Base-by-base conservation (phyloP, 2,329 filamentous ascomycete genomes). In the Furcasterigmium sp. region DNA sequence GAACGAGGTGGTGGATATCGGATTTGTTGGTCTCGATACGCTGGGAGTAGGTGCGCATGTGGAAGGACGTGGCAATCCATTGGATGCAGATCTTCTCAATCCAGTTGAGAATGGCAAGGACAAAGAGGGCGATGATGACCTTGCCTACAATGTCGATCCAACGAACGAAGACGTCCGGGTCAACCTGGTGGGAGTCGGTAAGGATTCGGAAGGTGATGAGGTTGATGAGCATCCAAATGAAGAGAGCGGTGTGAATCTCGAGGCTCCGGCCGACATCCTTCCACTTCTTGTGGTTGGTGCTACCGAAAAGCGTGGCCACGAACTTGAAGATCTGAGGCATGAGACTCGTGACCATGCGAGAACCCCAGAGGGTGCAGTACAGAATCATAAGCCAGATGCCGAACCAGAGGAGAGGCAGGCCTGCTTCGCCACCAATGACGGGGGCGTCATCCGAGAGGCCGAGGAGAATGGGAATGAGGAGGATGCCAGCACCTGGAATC, bases 351-450 rank as follows among this genome's bases (percentile, higher is more conserved):
- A 72, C 51, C 57, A 80, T 76, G 11, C 76, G 70, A 1, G 74
- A 85, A 17, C 85, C 84, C 91, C 91, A 97, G 0, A 96, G 72
- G 0, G 89, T 89, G 49, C 91, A 73, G 91, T 91, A 97, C 20
- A 96, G 76, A 34, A 95, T 88, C 62, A 95, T 87, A 15, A 96
- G 75, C 91, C 91, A 97, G 49, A 96, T 89, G 23, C 87, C 87
- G 58, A 97, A 96, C 91, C 91, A 97, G 46, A 89, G 69, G 36
- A 96, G 69, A 49, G 80, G 58, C 0, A 95, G 89, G 17, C 85
- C 88, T 1, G 89, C 89, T 3, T 85, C 76, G 2, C 75, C 75
- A 7, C 75, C 76, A 11, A 77, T 80, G 2, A 84, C 59, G 11
- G 64, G 57, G n/a, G 58, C 56, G 20, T 67, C 60, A n/a, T 58